A percentile compares a stretch with the other conserved stretches of the same genome.
Evolutionary conservation across 805 yeast species (phyloP).

Genomic region (Kodamaea hsintzibuensis): DNA sequence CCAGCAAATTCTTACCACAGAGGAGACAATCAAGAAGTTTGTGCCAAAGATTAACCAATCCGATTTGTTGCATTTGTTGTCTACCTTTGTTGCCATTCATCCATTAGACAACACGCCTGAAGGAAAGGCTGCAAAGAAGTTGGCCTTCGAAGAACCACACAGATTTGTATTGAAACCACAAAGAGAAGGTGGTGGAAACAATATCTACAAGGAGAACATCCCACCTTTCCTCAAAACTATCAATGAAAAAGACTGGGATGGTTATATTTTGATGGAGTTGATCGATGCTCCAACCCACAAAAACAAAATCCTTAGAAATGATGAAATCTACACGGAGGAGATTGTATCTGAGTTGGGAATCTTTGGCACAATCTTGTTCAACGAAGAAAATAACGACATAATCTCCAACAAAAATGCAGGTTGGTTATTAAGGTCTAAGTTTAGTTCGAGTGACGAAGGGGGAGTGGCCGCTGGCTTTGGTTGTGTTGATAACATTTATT

Average conservation of each 20-base stretch:
- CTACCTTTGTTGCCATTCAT: constrained; percentile 82
- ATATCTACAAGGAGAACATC: constrained; percentile 83
- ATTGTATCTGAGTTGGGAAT: constrained; percentile 90
- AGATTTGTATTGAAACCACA: constrained; percentile 91
- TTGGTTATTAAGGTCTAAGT: constrained; percentile 84
- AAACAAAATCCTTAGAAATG: constrained; percentile 72
- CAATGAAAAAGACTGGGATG: constrained; percentile 78
- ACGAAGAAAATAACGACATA: constrained; percentile 59
- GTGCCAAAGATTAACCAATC: constrained; percentile 32
- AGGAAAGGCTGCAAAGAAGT: constrained; percentile 61
- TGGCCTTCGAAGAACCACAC: constrained; percentile 69
- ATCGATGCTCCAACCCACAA: constrained; percentile 72
- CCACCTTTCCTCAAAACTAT: constrained; percentile 65
- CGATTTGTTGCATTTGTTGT: constrained; percentile 35
- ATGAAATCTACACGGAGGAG: constrained; percentile 63
- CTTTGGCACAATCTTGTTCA: constrained; percentile 80
- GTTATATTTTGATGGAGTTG: constrained; percentile 90
- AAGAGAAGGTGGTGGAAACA: constrained; percentile 98
- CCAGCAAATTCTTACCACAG: constrained; percentile 80
- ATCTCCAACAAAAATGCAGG: constrained; percentile 72
- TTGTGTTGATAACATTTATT: constrained; percentile 82
- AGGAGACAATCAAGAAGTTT: constrained; percentile 48
- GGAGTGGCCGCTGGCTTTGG: constrained; percentile 99
- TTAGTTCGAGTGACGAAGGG: constrained; percentile 88
- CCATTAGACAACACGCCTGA: constrained; percentile 74